phyloP scores from a whole-genome alignment of 2,329 filamentous ascomycete genomes.

The Hortaea sp. region DNA sequence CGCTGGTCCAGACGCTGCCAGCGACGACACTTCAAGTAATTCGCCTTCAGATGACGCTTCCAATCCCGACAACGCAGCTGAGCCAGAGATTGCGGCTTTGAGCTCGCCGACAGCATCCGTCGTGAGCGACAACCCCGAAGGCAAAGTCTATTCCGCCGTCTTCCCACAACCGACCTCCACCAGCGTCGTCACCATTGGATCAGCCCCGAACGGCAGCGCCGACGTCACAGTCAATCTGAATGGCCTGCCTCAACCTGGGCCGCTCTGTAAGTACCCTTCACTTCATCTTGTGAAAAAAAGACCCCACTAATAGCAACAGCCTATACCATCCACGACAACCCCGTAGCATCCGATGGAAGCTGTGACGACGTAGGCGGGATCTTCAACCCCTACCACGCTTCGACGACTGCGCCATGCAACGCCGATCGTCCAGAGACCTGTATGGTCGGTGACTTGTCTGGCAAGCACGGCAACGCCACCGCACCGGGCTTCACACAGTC shows the following conservation, averaged over 20 bases:
- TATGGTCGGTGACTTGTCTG: constrained; percentile 36
- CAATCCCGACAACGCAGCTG: neutral
- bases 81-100: neutral
- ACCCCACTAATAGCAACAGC: constrained; percentile 17
- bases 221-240: constrained; percentile 30
- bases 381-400: constrained; percentile 34
- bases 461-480: constrained; percentile 34
- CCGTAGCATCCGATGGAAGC: constrained; percentile 32
- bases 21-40: neutral
- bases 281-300: neutral
- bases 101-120: constrained; percentile 10
- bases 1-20: neutral
- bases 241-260: constrained; percentile 31
- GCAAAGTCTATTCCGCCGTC: constrained; percentile 29
- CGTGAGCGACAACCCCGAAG: constrained; percentile 28
- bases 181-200: constrained; percentile 26
- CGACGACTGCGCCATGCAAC: constrained; percentile 30
- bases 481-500: constrained; percentile 19
- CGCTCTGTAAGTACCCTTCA: constrained; percentile 28
- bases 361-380: constrained; percentile 33
- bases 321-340: constrained; percentile 37
- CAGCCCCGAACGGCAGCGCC: constrained; percentile 27
- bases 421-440: constrained; percentile 27
- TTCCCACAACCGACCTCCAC: constrained; percentile 15
- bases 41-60: neutral